Evolutionary conservation across 2,329 filamentous ascomycete species (phyloP).

Genomic region (Sarocladiaceae sp.): DNA sequence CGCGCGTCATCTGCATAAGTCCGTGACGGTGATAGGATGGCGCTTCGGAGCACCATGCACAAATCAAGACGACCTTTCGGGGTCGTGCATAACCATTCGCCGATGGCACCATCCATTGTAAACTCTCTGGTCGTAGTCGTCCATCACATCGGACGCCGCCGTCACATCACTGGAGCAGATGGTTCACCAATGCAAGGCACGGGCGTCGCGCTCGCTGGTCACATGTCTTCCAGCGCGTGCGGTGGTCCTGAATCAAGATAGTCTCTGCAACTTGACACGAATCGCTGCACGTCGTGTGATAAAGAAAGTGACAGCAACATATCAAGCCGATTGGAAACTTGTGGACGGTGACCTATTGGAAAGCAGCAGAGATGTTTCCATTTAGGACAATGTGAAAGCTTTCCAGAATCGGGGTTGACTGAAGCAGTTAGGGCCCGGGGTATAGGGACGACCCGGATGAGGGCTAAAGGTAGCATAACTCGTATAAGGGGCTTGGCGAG

Average conservation of each 20-base stretch:
- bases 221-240: conserved; percentile 4
- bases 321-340: too few species aligned
- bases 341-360: too few species aligned
- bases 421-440: too few species aligned
- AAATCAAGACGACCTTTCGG: neutral
- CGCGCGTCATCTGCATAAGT: conserved; percentile 1
- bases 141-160: neutral
- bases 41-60: neutral
- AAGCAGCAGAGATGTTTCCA: too few species aligned
- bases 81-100: conserved; percentile 1
- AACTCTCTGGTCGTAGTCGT: neutral
- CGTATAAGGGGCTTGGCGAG: neutral
- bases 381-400: too few species aligned
- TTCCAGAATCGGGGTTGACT: too few species aligned
- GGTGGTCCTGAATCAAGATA: too few species aligned
- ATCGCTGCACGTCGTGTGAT: too few species aligned
- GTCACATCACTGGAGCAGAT: conserved; percentile 3
- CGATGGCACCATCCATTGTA: neutral
- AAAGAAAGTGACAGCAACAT: too few species aligned
- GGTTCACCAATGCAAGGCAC: conserved; percentile 8
- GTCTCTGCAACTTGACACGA: too few species aligned
- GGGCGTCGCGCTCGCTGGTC: neutral
- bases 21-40: conserved; percentile 4
- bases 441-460: too few species aligned
- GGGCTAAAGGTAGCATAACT: conserved; percentile 1